A percentile compares a stretch with the other conserved stretches of the same genome.
phyloP scores from a whole-genome alignment of 441 rosid species.

The Pelargonium citronellum region DNA sequence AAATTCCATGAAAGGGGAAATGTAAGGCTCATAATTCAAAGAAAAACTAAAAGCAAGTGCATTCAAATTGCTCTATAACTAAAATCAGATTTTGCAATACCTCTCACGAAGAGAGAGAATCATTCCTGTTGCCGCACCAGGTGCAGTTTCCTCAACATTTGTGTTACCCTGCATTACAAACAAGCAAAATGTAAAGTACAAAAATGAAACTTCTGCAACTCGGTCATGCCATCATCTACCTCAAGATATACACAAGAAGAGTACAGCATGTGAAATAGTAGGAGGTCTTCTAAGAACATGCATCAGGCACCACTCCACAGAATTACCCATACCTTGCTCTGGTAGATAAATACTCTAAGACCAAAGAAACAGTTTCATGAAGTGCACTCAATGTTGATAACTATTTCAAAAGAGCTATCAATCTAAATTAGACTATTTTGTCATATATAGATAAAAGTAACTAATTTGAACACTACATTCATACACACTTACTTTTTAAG shows the following conservation, averaged over 20 bases:
- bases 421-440: too few species aligned
- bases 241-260: background rate
- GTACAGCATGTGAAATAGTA: background rate
- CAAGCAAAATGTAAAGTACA: background rate
- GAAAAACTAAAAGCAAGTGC: background rate
- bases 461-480: background rate
- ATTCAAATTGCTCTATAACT: background rate
- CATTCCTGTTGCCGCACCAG: slow-evolving; percentile 77
- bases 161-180: slow-evolving; percentile 40
- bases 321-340: background rate
- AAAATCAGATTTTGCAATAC: slow-evolving; percentile 28
- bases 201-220: background rate
- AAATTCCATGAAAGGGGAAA: slow-evolving; percentile 14
- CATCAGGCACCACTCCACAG: background rate
- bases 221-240: background rate
- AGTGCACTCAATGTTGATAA: background rate
- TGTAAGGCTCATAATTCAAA: background rate
- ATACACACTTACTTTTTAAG: background rate
- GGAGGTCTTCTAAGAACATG: background rate
- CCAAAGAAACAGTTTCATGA: background rate
- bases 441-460: background rate
- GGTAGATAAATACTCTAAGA: background rate
- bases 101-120: slow-evolving; percentile 86
- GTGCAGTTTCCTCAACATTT: slow-evolving; percentile 76
- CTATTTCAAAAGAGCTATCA: too few species aligned